Evolutionary conservation across 2,329 filamentous ascomycete genomes (phyloP).

Genomic region (Hypoxylon sp.): DNA sequence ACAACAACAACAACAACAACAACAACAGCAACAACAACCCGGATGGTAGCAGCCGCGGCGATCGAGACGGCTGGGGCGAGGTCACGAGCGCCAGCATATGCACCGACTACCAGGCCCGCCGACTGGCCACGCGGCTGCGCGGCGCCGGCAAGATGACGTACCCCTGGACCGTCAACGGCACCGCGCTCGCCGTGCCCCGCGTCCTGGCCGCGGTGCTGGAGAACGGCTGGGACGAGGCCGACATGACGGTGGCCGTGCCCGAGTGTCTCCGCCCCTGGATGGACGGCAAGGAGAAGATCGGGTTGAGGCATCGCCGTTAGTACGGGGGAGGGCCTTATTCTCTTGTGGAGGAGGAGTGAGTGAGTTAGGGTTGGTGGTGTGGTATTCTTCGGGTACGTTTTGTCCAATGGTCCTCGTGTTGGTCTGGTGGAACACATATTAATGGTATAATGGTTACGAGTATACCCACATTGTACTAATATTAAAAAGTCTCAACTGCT

Average conservation of each 20-base stretch:
- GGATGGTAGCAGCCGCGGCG: slow-evolving; percentile 50
- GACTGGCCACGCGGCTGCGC: slow-evolving; percentile 80
- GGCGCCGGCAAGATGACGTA: slow-evolving; percentile 67
- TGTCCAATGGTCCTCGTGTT: too few species aligned
- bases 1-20: too few species aligned
- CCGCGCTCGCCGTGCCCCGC: slow-evolving; percentile 88
- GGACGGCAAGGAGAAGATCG: slow-evolving; percentile 76
- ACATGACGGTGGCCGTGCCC: slow-evolving; percentile 75
- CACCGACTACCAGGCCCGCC: slow-evolving; percentile 90
- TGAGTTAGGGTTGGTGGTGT: neutral
- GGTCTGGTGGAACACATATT: too few species aligned
- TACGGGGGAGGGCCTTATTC: neutral
- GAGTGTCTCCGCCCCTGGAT: slow-evolving; percentile 85
- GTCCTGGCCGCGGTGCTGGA: slow-evolving; percentile 90
- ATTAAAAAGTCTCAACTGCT: too few species aligned
- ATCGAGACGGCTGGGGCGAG: slow-evolving; percentile 83
- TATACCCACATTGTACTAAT: too few species aligned
- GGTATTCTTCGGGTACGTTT: too few species aligned
- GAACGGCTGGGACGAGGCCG: slow-evolving; percentile 83
- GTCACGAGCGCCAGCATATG: slow-evolving; percentile 91
- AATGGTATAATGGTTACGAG: too few species aligned
- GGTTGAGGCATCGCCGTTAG: slow-evolving; percentile 45
- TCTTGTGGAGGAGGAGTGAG: neutral
- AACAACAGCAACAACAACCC: too few species aligned
- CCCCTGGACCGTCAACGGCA: slow-evolving; percentile 93